phyloP scores from a whole-genome alignment of 202 grass and related monocot species.

The Elaeis oleifera region DNA sequence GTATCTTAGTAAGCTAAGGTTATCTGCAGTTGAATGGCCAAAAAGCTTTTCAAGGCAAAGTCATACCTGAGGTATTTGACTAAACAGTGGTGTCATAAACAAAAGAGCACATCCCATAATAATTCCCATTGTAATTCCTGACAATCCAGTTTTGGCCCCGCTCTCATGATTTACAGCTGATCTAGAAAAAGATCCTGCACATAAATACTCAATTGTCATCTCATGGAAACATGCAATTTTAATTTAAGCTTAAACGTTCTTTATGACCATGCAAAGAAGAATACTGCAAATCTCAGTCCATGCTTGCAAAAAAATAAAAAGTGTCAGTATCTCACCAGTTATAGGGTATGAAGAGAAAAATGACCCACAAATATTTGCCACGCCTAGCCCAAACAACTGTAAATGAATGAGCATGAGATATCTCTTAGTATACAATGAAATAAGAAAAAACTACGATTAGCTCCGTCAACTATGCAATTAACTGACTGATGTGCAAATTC shows the following conservation, averaged over 20 bases:
- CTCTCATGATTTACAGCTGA: conserved; percentile 99
- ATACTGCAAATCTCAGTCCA: not conserved
- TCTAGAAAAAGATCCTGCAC: conserved; percentile 91
- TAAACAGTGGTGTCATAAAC: conserved; percentile 96
- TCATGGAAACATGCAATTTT: not conserved
- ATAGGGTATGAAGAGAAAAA: conserved; percentile 88
- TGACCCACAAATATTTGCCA: conserved; percentile 90
- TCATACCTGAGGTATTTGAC: conserved; percentile 89
- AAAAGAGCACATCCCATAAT: conserved; percentile 79
- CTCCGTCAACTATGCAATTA: no score
- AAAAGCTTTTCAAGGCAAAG: conserved; percentile 1
- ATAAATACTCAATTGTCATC: conserved; percentile 23
- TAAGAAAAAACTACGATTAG: not conserved
- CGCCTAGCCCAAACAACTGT: conserved; percentile 90
- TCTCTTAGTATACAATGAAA: not conserved
- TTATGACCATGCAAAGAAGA: conserved; percentile 14
- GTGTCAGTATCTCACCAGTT: conserved; percentile 50
- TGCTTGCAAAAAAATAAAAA: no score
- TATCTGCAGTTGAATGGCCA: no score
- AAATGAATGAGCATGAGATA: conserved; percentile 20
- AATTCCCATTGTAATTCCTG: conserved; percentile 87
- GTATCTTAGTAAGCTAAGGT: no score
- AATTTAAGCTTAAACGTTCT: conserved; percentile 19
- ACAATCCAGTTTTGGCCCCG: conserved; percentile 75
- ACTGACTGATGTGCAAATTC: no score